Percentiles rank a stretch among this genome's conserved stretches.
Evolutionary conservation across 2,329 filamentous ascomycete species (phyloP).

Genomic region (Sarocladiaceae sp.): DNA sequence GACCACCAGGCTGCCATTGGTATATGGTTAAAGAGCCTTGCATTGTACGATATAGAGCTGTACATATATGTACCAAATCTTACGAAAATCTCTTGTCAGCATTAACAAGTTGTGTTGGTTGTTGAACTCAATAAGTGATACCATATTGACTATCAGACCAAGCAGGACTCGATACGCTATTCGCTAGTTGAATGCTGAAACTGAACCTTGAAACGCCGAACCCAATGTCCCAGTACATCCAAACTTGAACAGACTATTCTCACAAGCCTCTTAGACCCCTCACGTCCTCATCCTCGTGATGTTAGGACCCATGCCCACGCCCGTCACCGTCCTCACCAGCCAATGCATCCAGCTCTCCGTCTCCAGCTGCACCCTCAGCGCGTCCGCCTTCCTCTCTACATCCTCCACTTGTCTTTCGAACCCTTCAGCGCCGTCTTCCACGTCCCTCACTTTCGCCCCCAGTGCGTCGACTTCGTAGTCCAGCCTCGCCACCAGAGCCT

Average conservation of each 20-base stretch:
- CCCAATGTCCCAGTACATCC: too few relatives aligned
- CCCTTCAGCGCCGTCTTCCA: conserved; percentile 73
- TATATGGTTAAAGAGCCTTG: too few relatives aligned
- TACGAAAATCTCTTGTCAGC: background rate
- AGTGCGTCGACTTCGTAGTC: conserved; percentile 87
- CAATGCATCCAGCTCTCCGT: conserved; percentile 60
- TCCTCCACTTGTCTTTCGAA: conserved; percentile 75
- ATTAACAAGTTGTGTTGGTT: too few relatives aligned
- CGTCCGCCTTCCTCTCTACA: conserved; percentile 58
- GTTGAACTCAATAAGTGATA: too few relatives aligned
- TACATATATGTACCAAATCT: background rate
- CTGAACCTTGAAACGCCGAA: too few relatives aligned
- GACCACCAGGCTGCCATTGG: background rate
- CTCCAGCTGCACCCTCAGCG: conserved; percentile 56
- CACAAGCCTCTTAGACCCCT: too few relatives aligned
- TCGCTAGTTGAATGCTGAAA: too few relatives aligned
- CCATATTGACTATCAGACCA: too few relatives aligned
- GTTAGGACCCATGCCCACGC: conserved; percentile 54
- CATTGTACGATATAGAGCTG: conserved; percentile 8
- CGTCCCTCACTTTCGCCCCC: conserved; percentile 75
- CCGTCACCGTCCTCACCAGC: conserved; percentile 55
- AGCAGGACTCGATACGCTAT: too few relatives aligned
- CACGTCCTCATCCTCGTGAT: conserved; percentile 27
- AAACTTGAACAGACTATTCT: too few relatives aligned
- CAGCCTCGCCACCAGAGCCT: conserved; percentile 73